Conservation (phyloP, 2,329 filamentous ascomycete genomes). For the Coniochaeta hoffmannii region DNA sequence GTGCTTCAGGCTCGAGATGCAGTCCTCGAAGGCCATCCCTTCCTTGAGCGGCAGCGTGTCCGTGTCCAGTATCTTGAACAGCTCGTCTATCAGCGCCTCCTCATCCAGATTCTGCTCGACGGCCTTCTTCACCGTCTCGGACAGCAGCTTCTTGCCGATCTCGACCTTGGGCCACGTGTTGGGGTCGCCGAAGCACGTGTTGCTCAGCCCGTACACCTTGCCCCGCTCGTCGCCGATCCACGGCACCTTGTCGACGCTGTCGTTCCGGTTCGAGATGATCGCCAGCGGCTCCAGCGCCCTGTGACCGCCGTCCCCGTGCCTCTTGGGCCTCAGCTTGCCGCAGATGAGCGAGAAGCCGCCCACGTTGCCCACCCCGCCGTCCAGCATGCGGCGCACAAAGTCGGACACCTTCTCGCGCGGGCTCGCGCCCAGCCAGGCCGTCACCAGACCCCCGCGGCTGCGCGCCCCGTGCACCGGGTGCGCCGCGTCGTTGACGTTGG, state of each 20-base stretch:
- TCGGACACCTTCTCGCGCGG: constrained; percentile 38
- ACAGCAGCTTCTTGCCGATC: constrained; percentile 40
- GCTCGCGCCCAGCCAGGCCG: constrained; percentile 48
- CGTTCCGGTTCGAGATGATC: constrained; percentile 55
- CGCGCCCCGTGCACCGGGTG: constrained; percentile 46
- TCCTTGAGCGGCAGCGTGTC: constrained; percentile 44
- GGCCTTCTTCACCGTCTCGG: constrained; percentile 32
- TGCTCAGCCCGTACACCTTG: constrained; percentile 53
- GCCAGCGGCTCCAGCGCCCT: constrained; percentile 40
- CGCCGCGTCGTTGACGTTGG: constrained; percentile 35
- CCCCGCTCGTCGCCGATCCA: constrained; percentile 46
- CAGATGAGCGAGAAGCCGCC: constrained; percentile 63
- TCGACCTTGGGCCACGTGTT: constrained; percentile 55
- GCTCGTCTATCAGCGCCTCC: constrained; percentile 38
- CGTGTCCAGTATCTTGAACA: constrained; percentile 49
- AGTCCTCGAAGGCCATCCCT: constrained; percentile 42
- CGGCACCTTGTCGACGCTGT: constrained; percentile 45
- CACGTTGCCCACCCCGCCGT: constrained; percentile 49
- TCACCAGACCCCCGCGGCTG: constrained; percentile 58
- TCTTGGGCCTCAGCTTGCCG: constrained; percentile 41
- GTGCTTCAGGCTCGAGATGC: constrained; percentile 45
- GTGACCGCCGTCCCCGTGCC: constrained; percentile 7
- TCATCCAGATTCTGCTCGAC: constrained; percentile 42
- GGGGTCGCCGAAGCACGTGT: constrained; percentile 47
- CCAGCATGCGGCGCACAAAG: constrained; percentile 46